Evolutionary conservation across 75 land plant species (phyloP), one percentile per base, ranked within the genome.

Genomic region (Sequoiadendron giganteum): DNA sequence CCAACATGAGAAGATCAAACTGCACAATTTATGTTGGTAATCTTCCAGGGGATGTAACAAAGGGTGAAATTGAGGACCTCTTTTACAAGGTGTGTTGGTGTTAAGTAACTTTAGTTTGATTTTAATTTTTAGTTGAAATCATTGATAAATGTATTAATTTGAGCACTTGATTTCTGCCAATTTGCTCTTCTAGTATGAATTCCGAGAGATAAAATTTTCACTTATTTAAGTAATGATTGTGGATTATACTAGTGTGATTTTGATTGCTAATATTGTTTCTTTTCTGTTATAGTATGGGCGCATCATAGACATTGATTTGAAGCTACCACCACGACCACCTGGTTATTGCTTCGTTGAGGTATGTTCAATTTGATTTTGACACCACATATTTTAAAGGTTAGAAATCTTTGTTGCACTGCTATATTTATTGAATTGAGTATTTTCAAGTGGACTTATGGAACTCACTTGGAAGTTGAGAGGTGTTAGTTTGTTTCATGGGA

Each of bases 1-100:
- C 86, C 48, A 91, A 86, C 89, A 91, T 89, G 92, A 87, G 88
- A 76, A 91, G 92, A 55, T 86, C 90, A 68, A 89, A 89, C 89
- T 21, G 83, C 49, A 87, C 89, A 8, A 87, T 89, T 70, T 89
- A 89, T 87, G 90, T 89, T 87, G 90, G 90, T 1, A 89, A 89
- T 76, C 90, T 89, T 54, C 90, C 90, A 5, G 89, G 89, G 18
- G 90, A 89, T 47, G 40, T 89, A 47, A n/a, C 52, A 18, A 89
- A 89, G 58, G 28, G 55, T 87, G 90, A 89, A 87, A 89, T 89
- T 25, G 82, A 89, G 77, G 90, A 89, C 32, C 48, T 89, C 49
- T 89, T 89, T 75, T 65, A 89, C 61, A 89, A 89, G 90, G 90
- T 89, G 75, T 87, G 38, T 80, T 86, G 25, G 14, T 30, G 56